phyloP scores from a whole-genome alignment of 345 rosid genomes.

The Eucalyptus globulus region DNA sequence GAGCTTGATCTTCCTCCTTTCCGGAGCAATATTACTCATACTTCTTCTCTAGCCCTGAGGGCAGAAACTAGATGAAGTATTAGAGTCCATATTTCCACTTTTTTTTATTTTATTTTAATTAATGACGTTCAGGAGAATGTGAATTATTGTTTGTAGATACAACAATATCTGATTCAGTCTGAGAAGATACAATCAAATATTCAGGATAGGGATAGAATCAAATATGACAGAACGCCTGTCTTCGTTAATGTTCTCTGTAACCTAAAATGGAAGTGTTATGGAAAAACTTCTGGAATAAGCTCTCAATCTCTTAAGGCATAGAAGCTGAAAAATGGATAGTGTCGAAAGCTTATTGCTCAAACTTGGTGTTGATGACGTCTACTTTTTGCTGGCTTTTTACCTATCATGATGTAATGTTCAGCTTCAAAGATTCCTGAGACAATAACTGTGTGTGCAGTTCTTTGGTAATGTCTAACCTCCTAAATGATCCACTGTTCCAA shows the following conservation, averaged over 20 bases:
- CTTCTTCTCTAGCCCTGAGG: background rate
- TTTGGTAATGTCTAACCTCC: background rate
- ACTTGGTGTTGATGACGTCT: background rate
- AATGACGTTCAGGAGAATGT: background rate
- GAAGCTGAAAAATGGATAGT: background rate
- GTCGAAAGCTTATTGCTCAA: background rate
- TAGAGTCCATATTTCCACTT: background rate
- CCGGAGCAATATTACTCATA: background rate
- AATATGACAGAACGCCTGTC: background rate
- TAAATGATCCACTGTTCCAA: slow-evolving; percentile 41
- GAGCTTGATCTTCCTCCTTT: background rate
- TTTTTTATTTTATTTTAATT: background rate
- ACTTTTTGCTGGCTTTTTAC: background rate
- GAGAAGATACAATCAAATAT: background rate
- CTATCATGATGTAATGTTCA: background rate
- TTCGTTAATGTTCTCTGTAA: background rate
- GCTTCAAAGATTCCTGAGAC: background rate
- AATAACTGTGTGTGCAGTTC: slow-evolving; percentile 1
- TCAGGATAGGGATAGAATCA: background rate
- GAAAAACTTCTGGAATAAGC: background rate
- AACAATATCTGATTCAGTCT: background rate
- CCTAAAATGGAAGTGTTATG: background rate
- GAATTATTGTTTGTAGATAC: background rate
- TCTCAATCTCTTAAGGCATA: background rate
- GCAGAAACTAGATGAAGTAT: background rate